Conservation (phyloP, 306 rosid species). For the Bauhinia variegata region DNA sequence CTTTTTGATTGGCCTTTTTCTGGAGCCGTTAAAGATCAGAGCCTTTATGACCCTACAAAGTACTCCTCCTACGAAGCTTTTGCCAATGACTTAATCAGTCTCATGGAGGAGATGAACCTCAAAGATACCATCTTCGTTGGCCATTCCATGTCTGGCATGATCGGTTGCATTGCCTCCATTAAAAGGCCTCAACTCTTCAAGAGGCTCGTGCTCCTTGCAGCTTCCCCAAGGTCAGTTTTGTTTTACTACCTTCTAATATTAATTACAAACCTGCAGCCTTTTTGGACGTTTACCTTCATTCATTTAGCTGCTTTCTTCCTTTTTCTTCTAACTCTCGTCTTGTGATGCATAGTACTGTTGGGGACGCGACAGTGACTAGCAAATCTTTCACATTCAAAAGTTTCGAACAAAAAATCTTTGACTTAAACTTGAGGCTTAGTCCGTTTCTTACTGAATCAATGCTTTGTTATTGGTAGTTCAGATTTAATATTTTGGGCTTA, state of each 20-base stretch:
- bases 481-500: not conserved
- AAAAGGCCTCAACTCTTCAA: constrained; percentile 75
- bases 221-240: constrained; percentile 80
- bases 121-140: constrained; percentile 61
- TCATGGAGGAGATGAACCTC: constrained; percentile 60
- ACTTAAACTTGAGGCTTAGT: no score
- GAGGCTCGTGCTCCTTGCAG: constrained; percentile 67
- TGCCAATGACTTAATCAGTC: constrained; percentile 61
- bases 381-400: no score
- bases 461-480: no score
- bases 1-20: constrained; percentile 88
- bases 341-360: no score
- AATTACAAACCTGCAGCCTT: no score
- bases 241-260: no score
- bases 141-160: constrained; percentile 95
- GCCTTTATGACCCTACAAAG: constrained; percentile 56
- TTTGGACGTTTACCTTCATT: not conserved
- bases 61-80: constrained; percentile 61
- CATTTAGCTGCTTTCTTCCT: not conserved
- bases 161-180: constrained; percentile 90
- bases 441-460: no score
- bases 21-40: constrained; percentile 51
- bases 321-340: no score
- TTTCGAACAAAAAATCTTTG: no score
- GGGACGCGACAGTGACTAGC: no score